These are phyloP conservation scores for Alternaria solani DNA, from an alignment of 2,329 filamentous ascomycete species.

Conservation along the genomic window DNA sequence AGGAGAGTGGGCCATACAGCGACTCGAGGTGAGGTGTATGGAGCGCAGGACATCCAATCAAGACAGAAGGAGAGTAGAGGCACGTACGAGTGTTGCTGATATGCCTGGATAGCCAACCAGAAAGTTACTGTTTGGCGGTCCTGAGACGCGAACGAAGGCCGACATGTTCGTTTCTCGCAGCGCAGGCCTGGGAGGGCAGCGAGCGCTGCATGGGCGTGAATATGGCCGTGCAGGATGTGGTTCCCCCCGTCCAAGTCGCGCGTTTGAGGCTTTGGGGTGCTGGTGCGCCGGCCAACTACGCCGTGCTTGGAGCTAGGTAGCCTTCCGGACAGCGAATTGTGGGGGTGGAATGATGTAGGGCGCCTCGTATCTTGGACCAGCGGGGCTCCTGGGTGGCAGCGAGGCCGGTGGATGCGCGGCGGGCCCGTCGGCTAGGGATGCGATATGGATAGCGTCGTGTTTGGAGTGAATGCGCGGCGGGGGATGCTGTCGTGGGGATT, in stretches of 20 bases:
- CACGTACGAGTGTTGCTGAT: conserved; percentile 90
- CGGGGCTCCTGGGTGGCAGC: conserved; percentile 30
- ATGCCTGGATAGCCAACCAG: conserved; percentile 97
- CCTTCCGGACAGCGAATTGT: conserved; percentile 32
- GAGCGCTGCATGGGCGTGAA: conserved; percentile 48
- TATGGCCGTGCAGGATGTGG: conserved; percentile 25
- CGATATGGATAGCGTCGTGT: conserved; percentile 6
- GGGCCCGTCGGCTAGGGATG: conserved; percentile 16
- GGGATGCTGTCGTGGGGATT: conserved; percentile 15
- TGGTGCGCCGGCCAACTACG: conserved; percentile 18
- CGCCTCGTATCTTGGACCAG: conserved; percentile 28
- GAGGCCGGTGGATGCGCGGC: conserved; percentile 14
- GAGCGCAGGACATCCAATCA: conserved; percentile 10
- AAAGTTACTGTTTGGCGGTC: conserved; percentile 96
- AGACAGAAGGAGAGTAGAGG: not conserved
- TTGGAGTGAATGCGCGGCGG: conserved; percentile 21
- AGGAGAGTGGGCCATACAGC: conserved; percentile 9
- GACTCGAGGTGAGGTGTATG: conserved; percentile 3
- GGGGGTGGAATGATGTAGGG: conserved; percentile 28
- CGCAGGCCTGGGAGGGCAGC: conserved; percentile 45
- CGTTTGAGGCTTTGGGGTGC: conserved; percentile 7
- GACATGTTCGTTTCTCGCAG: conserved; percentile 55
- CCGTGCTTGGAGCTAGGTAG: conserved; percentile 27
- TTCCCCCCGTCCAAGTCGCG: conserved; percentile 13
- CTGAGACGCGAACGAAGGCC: conserved; percentile 93